Conservation (phyloP, 108 stramenopile genomes). For the Ochromonas danica region DNA sequence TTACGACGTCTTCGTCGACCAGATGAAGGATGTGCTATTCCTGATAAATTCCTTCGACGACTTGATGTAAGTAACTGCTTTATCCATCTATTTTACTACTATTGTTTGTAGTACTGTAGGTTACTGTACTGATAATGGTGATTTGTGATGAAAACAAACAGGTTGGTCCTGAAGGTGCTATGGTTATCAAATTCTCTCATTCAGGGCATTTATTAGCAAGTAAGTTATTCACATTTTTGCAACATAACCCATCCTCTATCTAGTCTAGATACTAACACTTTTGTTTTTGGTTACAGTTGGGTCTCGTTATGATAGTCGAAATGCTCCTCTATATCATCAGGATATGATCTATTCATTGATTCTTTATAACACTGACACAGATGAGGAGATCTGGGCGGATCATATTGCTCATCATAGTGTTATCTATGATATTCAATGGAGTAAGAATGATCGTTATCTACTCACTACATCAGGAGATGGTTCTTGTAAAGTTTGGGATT, state of each 20-base stretch:
- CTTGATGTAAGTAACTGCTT: neutral
- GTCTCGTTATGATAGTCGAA: no score
- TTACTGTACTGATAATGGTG: no score
- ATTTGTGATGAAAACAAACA: no score
- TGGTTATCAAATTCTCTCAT: slow-evolving; percentile 7
- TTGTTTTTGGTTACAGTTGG: no score
- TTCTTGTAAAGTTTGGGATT: slow-evolving; percentile 2
- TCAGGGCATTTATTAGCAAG: neutral
- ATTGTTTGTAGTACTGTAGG: no score
- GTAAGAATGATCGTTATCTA: slow-evolving; percentile 21
- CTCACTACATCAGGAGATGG: slow-evolving; percentile 3
- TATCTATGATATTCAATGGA: slow-evolving; percentile 17
- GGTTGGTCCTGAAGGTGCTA: slow-evolving; percentile 19
- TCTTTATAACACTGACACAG: neutral
- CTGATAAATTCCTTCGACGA: neutral
- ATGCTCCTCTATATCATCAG: no score
- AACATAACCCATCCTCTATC: no score
- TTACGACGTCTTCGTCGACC: neutral
- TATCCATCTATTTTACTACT: no score
- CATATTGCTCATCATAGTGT: neutral
- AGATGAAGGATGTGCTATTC: neutral
- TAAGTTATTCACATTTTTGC: no score
- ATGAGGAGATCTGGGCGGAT: neutral
- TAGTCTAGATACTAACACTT: no score
- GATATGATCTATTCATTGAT: neutral